Conservation (phyloP, 768 basidiomycete genomes). For the Melanogaster broomeanus region DNA sequence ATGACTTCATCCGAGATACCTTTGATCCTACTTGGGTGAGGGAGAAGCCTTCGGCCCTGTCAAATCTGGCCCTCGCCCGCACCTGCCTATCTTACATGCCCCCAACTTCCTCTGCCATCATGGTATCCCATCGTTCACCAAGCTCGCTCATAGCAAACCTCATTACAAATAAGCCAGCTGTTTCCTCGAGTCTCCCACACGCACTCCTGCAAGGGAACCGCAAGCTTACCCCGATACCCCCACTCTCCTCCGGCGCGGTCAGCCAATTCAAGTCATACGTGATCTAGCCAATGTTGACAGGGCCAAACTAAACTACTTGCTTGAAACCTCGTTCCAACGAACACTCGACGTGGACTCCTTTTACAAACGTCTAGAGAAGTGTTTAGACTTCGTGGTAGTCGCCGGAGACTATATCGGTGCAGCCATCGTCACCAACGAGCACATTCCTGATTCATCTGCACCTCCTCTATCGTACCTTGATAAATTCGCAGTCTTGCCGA, state of each 20-base stretch:
- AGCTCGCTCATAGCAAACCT: slow-evolving; percentile 95
- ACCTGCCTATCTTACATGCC: slow-evolving; percentile 94
- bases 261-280: slow-evolving; percentile 83
- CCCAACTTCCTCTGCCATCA: slow-evolving; percentile 86
- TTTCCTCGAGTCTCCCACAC: slow-evolving; percentile 93
- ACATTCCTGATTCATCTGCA: slow-evolving; percentile 31
- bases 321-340: slow-evolving; percentile 86
- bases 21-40: slow-evolving; percentile 77
- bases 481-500: slow-evolving; percentile 96
- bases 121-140: slow-evolving; percentile 97
- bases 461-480: slow-evolving; percentile 87
- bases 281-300: slow-evolving; percentile 70
- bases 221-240: slow-evolving; percentile 88
- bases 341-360: slow-evolving; percentile 72
- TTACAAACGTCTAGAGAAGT: slow-evolving; percentile 72
- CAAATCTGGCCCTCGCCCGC: slow-evolving; percentile 82
- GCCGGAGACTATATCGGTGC: slow-evolving; percentile 96
- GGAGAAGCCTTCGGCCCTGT: slow-evolving; percentile 81
- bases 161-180: slow-evolving; percentile 96
- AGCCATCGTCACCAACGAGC: slow-evolving; percentile 83
- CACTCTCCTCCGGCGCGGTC: slow-evolving; percentile 86
- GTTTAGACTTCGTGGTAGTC: slow-evolving; percentile 89
- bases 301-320: slow-evolving; percentile 70
- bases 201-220: slow-evolving; percentile 87
- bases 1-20: slow-evolving; percentile 79